These are phyloP conservation scores for Hypoxylon sp. DNA, from an alignment of 2,329 filamentous ascomycete genomes.

Conservation along the genomic window DNA sequence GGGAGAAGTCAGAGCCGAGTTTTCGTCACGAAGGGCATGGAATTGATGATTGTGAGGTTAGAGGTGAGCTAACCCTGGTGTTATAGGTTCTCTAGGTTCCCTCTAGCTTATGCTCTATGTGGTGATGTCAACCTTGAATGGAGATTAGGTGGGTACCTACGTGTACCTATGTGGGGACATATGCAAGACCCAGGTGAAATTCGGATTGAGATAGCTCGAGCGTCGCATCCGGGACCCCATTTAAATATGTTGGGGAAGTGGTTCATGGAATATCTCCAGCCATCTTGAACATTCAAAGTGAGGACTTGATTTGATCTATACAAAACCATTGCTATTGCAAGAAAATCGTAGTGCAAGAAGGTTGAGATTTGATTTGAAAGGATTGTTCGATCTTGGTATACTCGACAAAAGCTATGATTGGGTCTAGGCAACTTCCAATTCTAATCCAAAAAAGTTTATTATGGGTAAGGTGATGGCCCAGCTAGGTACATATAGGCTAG, in stretches of 20 bases:
- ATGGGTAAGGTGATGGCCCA: conserved; percentile 35
- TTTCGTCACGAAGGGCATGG: background rate
- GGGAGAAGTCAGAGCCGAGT: conserved; percentile 5
- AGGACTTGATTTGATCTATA: background rate
- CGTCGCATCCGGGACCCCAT: conserved; percentile 11
- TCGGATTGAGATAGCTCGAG: conserved; percentile 27
- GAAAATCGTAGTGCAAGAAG: background rate
- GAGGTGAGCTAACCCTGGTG: conserved; percentile 19
- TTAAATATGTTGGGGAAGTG: conserved; percentile 1
- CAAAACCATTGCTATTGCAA: background rate
- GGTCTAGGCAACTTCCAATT: conserved; percentile 21
- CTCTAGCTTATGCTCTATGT: conserved; percentile 19
- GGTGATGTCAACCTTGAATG: conserved; percentile 40
- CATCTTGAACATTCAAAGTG: background rate
- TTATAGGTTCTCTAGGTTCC: conserved; percentile 17
- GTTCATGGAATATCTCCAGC: background rate
- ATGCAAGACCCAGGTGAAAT: conserved; percentile 19
- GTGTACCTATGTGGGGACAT: conserved; percentile 24
- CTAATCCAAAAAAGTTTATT: conserved; percentile 8
- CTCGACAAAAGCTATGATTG: conserved; percentile 1
- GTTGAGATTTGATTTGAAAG: background rate
- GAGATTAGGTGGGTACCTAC: conserved; percentile 34
- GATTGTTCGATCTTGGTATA: background rate
- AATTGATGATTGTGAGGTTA: conserved; percentile 2
- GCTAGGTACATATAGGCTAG: background rate